A percentile compares a stretch with the other conserved stretches of the same genome.
These are phyloP conservation scores for Onygena corvina DNA, from an alignment of 2,329 filamentous ascomycete genomes.

Conservation along the genomic window DNA sequence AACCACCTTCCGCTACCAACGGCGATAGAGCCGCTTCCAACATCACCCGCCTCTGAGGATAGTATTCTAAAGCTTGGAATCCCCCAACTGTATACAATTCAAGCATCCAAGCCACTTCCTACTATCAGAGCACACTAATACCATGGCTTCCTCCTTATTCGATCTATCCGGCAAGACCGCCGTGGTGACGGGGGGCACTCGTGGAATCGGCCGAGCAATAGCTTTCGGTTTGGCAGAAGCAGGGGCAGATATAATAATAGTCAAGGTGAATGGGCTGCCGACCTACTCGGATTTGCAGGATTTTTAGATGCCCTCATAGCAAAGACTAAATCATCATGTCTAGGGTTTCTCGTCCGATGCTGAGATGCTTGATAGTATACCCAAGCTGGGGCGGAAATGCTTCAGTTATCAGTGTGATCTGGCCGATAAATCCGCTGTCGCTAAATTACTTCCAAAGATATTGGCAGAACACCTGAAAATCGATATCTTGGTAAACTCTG, in stretches of 20 bases:
- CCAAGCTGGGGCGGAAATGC: conserved; percentile 30
- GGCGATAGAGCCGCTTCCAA: too few relatives aligned
- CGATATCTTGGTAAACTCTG: conserved; percentile 72
- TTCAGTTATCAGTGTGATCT: conserved; percentile 35
- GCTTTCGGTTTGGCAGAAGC: conserved; percentile 25
- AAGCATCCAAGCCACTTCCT: not conserved
- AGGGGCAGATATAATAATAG: conserved; percentile 23
- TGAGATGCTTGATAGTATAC: conserved; percentile 31
- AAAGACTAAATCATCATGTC: not conserved
- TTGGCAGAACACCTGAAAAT: conserved; percentile 39
- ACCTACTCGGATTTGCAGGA: not conserved
- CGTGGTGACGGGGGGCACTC: conserved; percentile 23
- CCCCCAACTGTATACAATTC: too few relatives aligned
- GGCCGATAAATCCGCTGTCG: conserved; percentile 31
- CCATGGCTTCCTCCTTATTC: conserved; percentile 10
- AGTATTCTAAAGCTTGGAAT: too few relatives aligned
- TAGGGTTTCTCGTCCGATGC: conserved; percentile 28
- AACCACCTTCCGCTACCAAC: too few relatives aligned
- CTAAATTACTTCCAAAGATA: conserved; percentile 30
- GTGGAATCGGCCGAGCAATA: conserved; percentile 25
- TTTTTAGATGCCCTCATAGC: not conserved
- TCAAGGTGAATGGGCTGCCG: conserved; percentile 12
- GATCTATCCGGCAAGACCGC: conserved; percentile 20
- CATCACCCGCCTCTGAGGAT: too few relatives aligned
- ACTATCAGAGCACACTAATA: not conserved